A percentile compares a stretch with the other conserved stretches of the same genome.
These are phyloP conservation scores for Parsonsia alboflavescens DNA, from an alignment of 257 asterid species.

Conservation along the genomic window DNA sequence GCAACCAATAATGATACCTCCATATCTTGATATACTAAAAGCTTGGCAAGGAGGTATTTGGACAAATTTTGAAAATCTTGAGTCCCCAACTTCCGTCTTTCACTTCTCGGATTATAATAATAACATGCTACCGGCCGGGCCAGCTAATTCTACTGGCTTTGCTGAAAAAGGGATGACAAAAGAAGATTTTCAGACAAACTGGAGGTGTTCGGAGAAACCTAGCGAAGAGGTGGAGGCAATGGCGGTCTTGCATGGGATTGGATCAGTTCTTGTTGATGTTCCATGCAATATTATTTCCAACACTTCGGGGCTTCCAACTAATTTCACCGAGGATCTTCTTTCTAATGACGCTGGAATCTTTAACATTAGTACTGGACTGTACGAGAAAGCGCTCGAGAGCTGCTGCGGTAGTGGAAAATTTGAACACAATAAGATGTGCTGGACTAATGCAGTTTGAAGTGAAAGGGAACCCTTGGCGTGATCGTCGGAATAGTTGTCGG, in stretches of 20 bases:
- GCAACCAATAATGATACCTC: constrained; percentile 3
- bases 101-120: not conserved
- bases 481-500: not conserved
- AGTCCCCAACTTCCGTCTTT: constrained; percentile 17
- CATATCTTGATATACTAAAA: constrained; percentile 16
- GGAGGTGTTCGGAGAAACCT: not conserved
- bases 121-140: not conserved
- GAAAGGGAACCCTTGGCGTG: not conserved
- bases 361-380: not conserved
- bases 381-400: not conserved
- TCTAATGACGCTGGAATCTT: not conserved
- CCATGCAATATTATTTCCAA: not conserved
- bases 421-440: constrained; percentile 24
- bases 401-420: constrained; percentile 14
- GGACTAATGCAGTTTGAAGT: constrained; percentile 7
- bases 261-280: not conserved
- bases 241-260: constrained; percentile 1
- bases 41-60: constrained; percentile 14
- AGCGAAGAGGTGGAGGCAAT: not conserved
- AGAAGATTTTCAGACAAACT: not conserved
- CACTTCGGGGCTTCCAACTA: constrained; percentile 1
- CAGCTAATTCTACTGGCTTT: not conserved
- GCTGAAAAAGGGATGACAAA: not conserved
- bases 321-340: not conserved
- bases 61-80: constrained; percentile 2